Evolutionary conservation across 2,329 filamentous ascomycete genomes (phyloP).

Genomic region (Monosporascus sp.): DNA sequence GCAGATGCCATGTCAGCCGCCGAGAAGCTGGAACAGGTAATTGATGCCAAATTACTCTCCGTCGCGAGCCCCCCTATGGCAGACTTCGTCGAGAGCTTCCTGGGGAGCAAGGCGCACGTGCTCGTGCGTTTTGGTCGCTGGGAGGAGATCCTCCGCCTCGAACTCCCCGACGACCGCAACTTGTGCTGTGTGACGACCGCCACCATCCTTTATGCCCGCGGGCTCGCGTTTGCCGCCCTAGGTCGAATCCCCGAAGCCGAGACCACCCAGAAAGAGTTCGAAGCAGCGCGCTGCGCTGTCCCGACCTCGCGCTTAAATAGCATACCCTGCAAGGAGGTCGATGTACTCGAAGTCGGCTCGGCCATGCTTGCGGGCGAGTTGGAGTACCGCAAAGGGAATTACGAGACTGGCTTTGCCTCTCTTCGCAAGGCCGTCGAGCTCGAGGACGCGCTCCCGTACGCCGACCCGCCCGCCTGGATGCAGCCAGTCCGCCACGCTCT

Average conservation of each 20-base stretch:
- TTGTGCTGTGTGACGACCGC: constrained; percentile 51
- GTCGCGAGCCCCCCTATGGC: constrained; percentile 48
- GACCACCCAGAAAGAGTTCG: constrained; percentile 33
- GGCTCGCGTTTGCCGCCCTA: constrained; percentile 44
- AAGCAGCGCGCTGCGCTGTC: constrained; percentile 33
- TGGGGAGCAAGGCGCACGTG: constrained; percentile 46
- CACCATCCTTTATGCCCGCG: constrained; percentile 48
- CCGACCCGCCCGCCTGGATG: constrained; percentile 58
- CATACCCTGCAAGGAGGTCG: constrained; percentile 10
- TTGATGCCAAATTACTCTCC: constrained; percentile 44
- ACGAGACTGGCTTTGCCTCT: constrained; percentile 40
- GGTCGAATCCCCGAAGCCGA: constrained; percentile 37
- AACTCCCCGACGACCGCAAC: constrained; percentile 37
- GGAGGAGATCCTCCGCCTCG: constrained; percentile 42
- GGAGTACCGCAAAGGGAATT: constrained; percentile 50
- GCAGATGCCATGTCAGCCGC: constrained; percentile 43
- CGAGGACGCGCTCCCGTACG: constrained; percentile 48
- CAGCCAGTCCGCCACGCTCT: constrained; percentile 51
- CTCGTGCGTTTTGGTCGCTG: constrained; percentile 52
- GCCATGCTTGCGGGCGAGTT: constrained; percentile 56
- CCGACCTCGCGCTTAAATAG: constrained; percentile 16
- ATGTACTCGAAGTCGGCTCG: constrained; percentile 24
- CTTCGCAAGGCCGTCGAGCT: constrained; percentile 42
- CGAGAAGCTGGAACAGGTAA: constrained; percentile 36
- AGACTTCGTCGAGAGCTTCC: constrained; percentile 50